phyloP scores from a whole-genome alignment of 1,284 basidiomycete species.

The Boletellus sp. region DNA sequence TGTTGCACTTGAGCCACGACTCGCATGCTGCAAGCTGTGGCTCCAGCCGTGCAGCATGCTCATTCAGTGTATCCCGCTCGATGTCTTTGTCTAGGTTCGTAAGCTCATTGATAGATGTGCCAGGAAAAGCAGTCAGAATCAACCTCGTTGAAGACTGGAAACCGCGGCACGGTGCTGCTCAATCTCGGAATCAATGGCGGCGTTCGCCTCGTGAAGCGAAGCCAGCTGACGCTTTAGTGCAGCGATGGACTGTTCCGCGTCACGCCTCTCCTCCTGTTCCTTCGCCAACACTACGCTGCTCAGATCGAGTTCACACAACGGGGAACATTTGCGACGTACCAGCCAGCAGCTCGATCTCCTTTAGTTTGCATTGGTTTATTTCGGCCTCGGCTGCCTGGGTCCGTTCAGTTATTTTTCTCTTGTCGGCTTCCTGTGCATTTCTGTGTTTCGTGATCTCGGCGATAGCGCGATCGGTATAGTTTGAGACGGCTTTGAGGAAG shows the following conservation, averaged over 20 bases:
- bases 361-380: conserved; percentile 65
- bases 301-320: background rate
- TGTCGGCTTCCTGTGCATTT: conserved; percentile 52
- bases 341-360: conserved; percentile 68
- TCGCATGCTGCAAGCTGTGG: conserved; percentile 62
- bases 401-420: conserved; percentile 56
- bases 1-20: conserved; percentile 55
- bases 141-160: conserved; percentile 61
- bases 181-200: conserved; percentile 61
- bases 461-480: conserved; percentile 64
- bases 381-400: conserved; percentile 57
- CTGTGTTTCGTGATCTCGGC: conserved; percentile 60
- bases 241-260: conserved; percentile 59
- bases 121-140: conserved; percentile 4
- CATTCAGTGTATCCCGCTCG: conserved; percentile 60
- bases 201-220: conserved; percentile 54
- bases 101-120: background rate
- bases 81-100: conserved; percentile 62
- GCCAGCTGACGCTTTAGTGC: conserved; percentile 61
- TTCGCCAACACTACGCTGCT: conserved; percentile 52
- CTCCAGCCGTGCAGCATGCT: conserved; percentile 51
- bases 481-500: conserved; percentile 65
- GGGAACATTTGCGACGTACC: conserved; percentile 39
- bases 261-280: conserved; percentile 69
- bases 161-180: conserved; percentile 61